Percentiles rank a stretch among this genome's conserved stretches.
phyloP scores from a whole-genome alignment of 2,329 filamentous ascomycete genomes.

The Rutstroemia sp. region DNA sequence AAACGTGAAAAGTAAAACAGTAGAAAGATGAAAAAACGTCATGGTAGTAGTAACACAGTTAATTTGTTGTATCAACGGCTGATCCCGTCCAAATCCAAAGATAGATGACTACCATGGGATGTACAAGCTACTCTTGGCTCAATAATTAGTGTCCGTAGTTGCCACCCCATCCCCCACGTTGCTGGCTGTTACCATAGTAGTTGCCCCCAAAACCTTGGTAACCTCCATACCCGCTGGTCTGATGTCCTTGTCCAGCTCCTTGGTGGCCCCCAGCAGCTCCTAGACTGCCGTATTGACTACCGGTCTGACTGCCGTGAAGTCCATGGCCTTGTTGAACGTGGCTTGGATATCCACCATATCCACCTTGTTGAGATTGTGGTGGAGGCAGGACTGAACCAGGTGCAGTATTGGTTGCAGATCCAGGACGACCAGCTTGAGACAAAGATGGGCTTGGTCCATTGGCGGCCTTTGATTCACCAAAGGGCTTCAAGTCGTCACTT shows the following conservation, averaged over 20 bases:
- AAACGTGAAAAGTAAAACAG: conserved; percentile 4
- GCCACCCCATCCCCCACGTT: conserved; percentile 41
- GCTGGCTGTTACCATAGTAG: conserved; percentile 33
- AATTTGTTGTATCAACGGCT: conserved; percentile 6
- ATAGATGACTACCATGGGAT: conserved; percentile 3
- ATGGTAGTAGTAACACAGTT: conserved; percentile 7
- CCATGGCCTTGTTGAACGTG: conserved; percentile 30
- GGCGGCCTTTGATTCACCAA: conserved; percentile 29
- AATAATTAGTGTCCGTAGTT: conserved; percentile 31
- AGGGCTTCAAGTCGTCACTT: conserved; percentile 31
- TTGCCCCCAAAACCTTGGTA: conserved; percentile 38
- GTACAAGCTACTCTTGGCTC: not conserved
- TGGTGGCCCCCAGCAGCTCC: conserved; percentile 43
- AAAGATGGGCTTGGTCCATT: conserved; percentile 31
- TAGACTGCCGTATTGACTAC: conserved; percentile 32
- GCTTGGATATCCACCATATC: conserved; percentile 30
- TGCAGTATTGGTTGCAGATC: conserved; percentile 30
- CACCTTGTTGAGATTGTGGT: conserved; percentile 28
- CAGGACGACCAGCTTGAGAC: conserved; percentile 30
- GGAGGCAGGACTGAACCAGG: conserved; percentile 29
- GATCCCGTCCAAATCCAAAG: not conserved
- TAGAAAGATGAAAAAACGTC: conserved; percentile 5
- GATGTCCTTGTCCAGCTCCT: conserved; percentile 34
- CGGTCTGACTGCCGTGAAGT: conserved; percentile 29
- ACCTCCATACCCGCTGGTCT: conserved; percentile 35